phyloP scores from a whole-genome alignment of 73 alveolate species.

The Urostyla sp. region DNA sequence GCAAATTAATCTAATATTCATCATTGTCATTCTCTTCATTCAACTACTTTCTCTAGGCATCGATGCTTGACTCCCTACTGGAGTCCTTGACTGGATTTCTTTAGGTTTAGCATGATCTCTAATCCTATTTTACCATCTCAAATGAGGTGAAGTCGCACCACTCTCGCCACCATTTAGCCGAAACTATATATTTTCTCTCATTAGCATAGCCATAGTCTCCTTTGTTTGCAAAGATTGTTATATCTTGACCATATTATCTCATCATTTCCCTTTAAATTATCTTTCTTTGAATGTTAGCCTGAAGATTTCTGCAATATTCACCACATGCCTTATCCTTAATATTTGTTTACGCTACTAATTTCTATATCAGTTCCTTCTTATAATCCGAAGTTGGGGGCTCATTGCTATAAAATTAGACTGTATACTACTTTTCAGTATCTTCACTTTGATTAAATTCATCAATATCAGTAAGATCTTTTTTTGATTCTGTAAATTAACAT shows the following conservation, averaged over 20 bases:
- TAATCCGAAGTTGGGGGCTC: too few relatives aligned
- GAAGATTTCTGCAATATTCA: background rate
- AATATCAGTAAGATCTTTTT: too few relatives aligned
- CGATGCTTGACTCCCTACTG: background rate
- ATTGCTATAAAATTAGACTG: too few relatives aligned
- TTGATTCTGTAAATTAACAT: too few relatives aligned
- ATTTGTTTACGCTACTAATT: background rate
- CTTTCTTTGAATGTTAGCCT: conserved; percentile 1
- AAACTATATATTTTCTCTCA: conserved; percentile 45
- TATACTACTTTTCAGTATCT: background rate
- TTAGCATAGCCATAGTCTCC: conserved; percentile 35
- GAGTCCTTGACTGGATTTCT: background rate
- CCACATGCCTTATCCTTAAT: background rate
- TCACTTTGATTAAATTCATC: background rate
- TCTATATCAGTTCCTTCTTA: too few relatives aligned
- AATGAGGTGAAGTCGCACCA: conserved; percentile 54
- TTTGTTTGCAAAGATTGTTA: conserved; percentile 2
- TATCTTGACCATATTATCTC: conserved; percentile 10
- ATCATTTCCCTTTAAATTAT: conserved; percentile 8
- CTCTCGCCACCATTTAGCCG: conserved; percentile 57
- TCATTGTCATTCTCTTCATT: background rate
- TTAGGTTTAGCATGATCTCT: background rate
- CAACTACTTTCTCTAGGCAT: background rate
- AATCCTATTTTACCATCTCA: background rate
- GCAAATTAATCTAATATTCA: too few relatives aligned